Evolutionary conservation across 768 basidiomycete species (phyloP).

Genomic region (Trametes elegans): DNA sequence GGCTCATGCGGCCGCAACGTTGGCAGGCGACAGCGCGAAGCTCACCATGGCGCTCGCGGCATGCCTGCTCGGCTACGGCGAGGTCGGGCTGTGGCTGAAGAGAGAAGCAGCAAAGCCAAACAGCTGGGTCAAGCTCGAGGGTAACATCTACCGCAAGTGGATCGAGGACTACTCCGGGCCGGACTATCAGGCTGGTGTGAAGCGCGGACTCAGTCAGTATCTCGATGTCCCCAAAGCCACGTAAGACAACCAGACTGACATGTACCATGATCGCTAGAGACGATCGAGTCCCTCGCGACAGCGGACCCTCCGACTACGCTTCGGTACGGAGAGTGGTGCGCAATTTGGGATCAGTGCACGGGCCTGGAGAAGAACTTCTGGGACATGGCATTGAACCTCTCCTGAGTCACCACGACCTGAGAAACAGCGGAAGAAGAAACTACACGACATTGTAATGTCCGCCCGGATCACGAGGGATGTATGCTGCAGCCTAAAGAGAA

Average conservation of each 20-base stretch:
- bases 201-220: conserved; percentile 64
- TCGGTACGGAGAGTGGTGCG: conserved; percentile 62
- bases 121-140: conserved; percentile 57
- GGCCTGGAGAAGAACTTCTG: conserved; percentile 83
- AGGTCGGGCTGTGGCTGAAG: conserved; percentile 84
- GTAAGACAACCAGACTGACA: not conserved
- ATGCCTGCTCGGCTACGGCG: conserved; percentile 89
- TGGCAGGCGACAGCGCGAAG: conserved; percentile 66
- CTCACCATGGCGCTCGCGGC: conserved; percentile 81
- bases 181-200: conserved; percentile 70
- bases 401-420: no score
- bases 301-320: conserved; percentile 59
- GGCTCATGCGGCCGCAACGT: no score
- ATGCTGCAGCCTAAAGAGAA: no score
- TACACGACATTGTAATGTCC: no score
- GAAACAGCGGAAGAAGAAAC: no score
- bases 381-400: conserved; percentile 63
- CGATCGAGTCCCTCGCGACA: conserved; percentile 65
- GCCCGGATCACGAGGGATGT: no score
- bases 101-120: conserved; percentile 45
- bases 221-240: not conserved
- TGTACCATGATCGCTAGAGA: no score
- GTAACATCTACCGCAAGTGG: conserved; percentile 76
- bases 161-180: conserved; percentile 78
- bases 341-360: conserved; percentile 76